Evolutionary conservation across 78 protist genomes (phyloP).

Genomic region (Chrysochromulina parva): DNA sequence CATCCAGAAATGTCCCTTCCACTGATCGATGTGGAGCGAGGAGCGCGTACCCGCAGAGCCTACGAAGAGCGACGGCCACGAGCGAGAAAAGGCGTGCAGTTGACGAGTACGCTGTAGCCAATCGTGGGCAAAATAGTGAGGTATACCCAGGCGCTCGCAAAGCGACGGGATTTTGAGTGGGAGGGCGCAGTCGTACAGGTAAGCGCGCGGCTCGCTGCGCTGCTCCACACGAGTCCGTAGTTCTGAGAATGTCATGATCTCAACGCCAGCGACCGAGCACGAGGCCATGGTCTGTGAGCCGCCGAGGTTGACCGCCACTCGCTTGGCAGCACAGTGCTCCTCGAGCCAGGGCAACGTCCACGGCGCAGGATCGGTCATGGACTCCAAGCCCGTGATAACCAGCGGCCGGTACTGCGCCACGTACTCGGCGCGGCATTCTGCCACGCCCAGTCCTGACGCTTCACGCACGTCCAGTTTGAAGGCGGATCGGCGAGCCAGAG

Average conservation of each 20-base stretch:
- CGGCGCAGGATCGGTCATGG: too few relatives aligned
- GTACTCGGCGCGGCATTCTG: too few relatives aligned
- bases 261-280: neutral
- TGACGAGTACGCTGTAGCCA: neutral
- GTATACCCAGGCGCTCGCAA: neutral
- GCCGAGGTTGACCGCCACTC: neutral
- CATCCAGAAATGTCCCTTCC: neutral
- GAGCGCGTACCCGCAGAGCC: neutral
- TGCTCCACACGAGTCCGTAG: neutral
- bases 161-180: neutral
- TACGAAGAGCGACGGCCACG: conserved; percentile 14
- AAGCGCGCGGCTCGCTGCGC: neutral
- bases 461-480: too few relatives aligned
- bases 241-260: neutral
- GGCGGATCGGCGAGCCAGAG: too few relatives aligned
- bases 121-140: neutral
- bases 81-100: neutral
- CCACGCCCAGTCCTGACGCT: too few relatives aligned
- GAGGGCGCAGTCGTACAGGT: neutral
- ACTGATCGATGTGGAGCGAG: neutral
- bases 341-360: too few relatives aligned
- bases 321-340: neutral
- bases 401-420: too few relatives aligned
- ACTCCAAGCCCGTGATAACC: too few relatives aligned
- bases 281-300: neutral